Percentiles rank a stretch among this genome's conserved stretches.
These are phyloP conservation scores for Huntiella decipiens DNA, from an alignment of 2,329 filamentous ascomycete genomes.

Conservation along the genomic window DNA sequence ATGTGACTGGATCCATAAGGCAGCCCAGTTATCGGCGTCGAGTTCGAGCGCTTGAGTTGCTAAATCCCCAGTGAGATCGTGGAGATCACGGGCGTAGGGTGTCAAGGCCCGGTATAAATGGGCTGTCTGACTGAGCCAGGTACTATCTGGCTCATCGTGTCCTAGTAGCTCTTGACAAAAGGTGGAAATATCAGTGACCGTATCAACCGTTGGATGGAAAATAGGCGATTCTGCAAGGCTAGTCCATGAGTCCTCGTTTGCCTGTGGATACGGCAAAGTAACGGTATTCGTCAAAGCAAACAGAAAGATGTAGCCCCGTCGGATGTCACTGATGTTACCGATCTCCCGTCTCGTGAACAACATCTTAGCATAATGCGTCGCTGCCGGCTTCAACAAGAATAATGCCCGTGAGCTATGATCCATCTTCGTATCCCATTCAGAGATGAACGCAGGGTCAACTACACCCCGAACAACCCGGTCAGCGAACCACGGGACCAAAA, in stretches of 20 bases:
- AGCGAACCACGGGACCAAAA: neutral
- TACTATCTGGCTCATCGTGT: neutral
- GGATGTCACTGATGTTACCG: neutral
- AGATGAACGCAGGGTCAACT: neutral
- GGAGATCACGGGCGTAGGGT: neutral
- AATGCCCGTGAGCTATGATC: neutral
- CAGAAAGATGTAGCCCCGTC: neutral
- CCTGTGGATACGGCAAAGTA: neutral
- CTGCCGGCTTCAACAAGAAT: slow-evolving; percentile 6
- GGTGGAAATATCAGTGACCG: neutral
- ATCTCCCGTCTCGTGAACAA: slow-evolving; percentile 1
- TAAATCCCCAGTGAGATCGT: neutral
- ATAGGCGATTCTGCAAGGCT: neutral
- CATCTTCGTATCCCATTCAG: neutral
- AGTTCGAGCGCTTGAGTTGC: slow-evolving; percentile 2
- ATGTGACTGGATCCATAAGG: neutral
- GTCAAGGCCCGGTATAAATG: neutral
- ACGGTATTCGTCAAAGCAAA: neutral
- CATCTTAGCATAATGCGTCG: slow-evolving; percentile 1
- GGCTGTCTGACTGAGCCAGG: slow-evolving; percentile 4
- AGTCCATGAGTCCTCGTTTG: neutral
- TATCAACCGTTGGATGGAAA: neutral
- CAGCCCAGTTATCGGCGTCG: neutral
- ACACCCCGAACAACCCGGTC: neutral
- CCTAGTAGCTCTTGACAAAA: neutral